phyloP scores from a whole-genome alignment of 108 stramenopile genomes.

The Cylindrotheca closterium region DNA sequence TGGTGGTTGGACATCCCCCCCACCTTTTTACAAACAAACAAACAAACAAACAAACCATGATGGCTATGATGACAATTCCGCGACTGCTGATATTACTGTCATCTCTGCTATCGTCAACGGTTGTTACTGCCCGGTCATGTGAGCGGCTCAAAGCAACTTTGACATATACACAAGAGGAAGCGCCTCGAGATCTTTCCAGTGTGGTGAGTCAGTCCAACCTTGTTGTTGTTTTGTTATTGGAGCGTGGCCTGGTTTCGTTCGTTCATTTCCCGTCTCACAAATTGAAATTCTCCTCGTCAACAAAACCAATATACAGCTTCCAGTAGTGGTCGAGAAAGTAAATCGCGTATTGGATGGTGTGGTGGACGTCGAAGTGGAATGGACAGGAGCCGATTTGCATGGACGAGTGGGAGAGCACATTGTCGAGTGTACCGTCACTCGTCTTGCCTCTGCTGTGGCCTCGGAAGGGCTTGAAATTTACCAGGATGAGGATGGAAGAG shows the following conservation, averaged over 20 bases:
- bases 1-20: no score
- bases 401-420: slow-evolving; percentile 77
- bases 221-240: slow-evolving; percentile 2
- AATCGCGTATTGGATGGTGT: slow-evolving; percentile 83
- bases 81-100: slow-evolving; percentile 3
- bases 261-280: neutral
- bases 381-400: slow-evolving; percentile 80
- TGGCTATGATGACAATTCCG: neutral
- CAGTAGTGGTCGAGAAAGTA: slow-evolving; percentile 69
- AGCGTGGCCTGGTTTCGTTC: neutral
- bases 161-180: slow-evolving; percentile 78
- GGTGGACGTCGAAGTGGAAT: slow-evolving; percentile 82
- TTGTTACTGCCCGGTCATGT: slow-evolving; percentile 26
- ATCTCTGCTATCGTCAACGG: neutral
- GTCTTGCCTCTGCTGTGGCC: slow-evolving; percentile 38
- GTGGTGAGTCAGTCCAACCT: slow-evolving; percentile 41
- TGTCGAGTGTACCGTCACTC: slow-evolving; percentile 72
- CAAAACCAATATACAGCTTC: slow-evolving; percentile 32
- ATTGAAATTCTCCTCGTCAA: neutral
- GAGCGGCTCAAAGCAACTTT: slow-evolving; percentile 72
- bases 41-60: no score
- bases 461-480: slow-evolving; percentile 3
- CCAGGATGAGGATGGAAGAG: slow-evolving; percentile 40
- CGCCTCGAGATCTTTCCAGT: slow-evolving; percentile 80
- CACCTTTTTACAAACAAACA: no score